Base-by-base conservation (phyloP, 2,329 filamentous ascomycete genomes). In the Diplodia mutila region DNA sequence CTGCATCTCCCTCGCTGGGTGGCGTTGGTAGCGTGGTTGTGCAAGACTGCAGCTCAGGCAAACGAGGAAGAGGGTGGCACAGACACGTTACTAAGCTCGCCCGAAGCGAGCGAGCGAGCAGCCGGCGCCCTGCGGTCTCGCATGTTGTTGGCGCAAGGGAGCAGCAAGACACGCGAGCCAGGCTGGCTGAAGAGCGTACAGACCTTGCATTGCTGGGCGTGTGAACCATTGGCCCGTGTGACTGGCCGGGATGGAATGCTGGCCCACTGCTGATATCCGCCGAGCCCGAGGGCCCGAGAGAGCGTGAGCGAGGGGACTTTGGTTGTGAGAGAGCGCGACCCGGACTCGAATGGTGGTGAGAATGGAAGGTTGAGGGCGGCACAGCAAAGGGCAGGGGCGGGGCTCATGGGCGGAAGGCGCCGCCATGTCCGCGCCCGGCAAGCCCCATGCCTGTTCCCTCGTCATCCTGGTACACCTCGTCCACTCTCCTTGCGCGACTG, bases 181-280 rank as follows among this genome's bases (percentile, higher is more conserved):
- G 57, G 39, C 57, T 48, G 63, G 53, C 52, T 46, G 63, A 66
- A 66, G 63, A 66, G 57, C 63, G 63, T 49, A 66, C 63, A 48
- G n/a, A 57, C 51, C 63, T 66, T 66, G 63, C 63, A 48, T 61
- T 14, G 29, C 29, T 32, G 29, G 29, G 29, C 29, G 29, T 32
- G 21, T 59, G 57, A 48, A 32, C 57, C 23, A 42, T n/a, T 55
- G 39, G 51, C 2, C 34, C 42, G 63, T 66, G 51, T 37, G 12
- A 48, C 37, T 27, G 52, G 37, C 21, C 21, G 23, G 37, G 25
- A n/a, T 49, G 52, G 63, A 66, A 66, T 66, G 51, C 23, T n/a
- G n/a, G n/a, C n/a, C n/a, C n/a, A n/a, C n/a, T n/a, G n/a, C n/a
- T n/a, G n/a, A n/a, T n/a, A n/a, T n/a, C n/a, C n/a, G n/a, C n/a